Percentiles rank a stretch among this genome's conserved stretches.
Evolutionary conservation across 2,329 filamentous ascomycete genomes (phyloP).

Genomic region (Hypomyces rosellus): DNA sequence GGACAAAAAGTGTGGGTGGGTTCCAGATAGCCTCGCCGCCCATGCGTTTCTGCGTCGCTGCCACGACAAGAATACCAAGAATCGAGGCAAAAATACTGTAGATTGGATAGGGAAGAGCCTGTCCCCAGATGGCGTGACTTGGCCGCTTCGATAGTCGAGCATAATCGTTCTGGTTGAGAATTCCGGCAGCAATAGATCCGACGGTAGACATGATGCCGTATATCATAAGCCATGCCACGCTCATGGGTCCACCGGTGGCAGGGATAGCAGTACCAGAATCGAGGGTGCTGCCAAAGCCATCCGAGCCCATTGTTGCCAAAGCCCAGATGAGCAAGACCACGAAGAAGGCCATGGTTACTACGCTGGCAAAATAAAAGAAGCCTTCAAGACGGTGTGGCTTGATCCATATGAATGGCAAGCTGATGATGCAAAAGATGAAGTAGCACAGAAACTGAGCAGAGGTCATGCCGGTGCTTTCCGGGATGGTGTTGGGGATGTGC

Average conservation of each 20-base stretch:
- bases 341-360: conserved; percentile 35
- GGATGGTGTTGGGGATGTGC: conserved; percentile 36
- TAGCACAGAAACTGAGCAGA: conserved; percentile 38
- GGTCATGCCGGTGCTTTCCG: conserved; percentile 36
- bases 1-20: conserved; percentile 29
- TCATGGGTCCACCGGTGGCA: conserved; percentile 22
- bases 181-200: conserved; percentile 32
- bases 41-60: conserved; percentile 32
- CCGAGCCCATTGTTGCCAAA: conserved; percentile 34
- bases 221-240: conserved; percentile 31
- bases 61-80: conserved; percentile 35
- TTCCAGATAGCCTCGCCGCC: conserved; percentile 33
- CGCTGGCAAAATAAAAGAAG: conserved; percentile 36
- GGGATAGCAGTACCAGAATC: conserved; percentile 18
- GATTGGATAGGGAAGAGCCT: conserved; percentile 29
- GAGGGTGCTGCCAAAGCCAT: conserved; percentile 32
- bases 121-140: conserved; percentile 28
- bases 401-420: conserved; percentile 38
- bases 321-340: conserved; percentile 38
- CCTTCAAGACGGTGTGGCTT: conserved; percentile 36
- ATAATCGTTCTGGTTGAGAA: conserved; percentile 34
- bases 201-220: conserved; percentile 31
- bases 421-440: conserved; percentile 38
- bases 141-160: conserved; percentile 29
- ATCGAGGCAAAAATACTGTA: conserved; percentile 30